phyloP scores from a whole-genome alignment of 345 rosid species.

The Hevea brasiliensis region DNA sequence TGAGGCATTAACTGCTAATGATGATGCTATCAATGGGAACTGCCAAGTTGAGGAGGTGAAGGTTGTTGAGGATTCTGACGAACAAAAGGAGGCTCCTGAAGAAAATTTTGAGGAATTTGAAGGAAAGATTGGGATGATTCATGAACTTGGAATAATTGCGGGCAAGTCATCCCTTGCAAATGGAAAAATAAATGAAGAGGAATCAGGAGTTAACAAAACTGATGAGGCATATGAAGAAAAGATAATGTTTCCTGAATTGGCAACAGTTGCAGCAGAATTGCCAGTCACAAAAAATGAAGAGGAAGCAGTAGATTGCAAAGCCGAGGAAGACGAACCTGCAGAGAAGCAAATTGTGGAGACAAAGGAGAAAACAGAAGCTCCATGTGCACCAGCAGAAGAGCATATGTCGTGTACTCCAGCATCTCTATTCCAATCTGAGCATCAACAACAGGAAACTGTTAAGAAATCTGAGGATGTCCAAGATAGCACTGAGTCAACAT shows the following conservation, averaged over 20 bases:
- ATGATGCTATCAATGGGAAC: too few species aligned
- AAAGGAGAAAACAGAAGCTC: constrained; percentile 11
- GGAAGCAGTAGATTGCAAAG: constrained; percentile 3
- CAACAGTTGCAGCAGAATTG: too few species aligned
- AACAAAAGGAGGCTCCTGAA: background rate
- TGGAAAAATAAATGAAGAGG: background rate
- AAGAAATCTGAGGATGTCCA: constrained; percentile 4
- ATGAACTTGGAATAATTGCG: constrained; percentile 2
- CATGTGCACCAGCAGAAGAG: constrained; percentile 9
- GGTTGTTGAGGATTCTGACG: background rate
- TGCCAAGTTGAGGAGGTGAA: too few species aligned
- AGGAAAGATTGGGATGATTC: constrained; percentile 12
- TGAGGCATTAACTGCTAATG: background rate
- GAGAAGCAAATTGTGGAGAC: constrained; percentile 25
- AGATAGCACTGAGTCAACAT: constrained; percentile 8
- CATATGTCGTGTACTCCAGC: background rate
- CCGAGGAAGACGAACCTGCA: constrained; percentile 18
- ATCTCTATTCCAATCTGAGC: constrained; percentile 16
- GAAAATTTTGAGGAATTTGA: constrained; percentile 11
- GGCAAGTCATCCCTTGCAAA: constrained; percentile 6
- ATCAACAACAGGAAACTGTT: constrained; percentile 14
- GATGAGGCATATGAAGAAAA: constrained; percentile 4
- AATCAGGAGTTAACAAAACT: background rate
- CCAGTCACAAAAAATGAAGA: background rate
- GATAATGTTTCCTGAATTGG: too few species aligned